phyloP scores from a whole-genome alignment of 2,329 filamentous ascomycete genomes.

The Colletotrichum godetiae region DNA sequence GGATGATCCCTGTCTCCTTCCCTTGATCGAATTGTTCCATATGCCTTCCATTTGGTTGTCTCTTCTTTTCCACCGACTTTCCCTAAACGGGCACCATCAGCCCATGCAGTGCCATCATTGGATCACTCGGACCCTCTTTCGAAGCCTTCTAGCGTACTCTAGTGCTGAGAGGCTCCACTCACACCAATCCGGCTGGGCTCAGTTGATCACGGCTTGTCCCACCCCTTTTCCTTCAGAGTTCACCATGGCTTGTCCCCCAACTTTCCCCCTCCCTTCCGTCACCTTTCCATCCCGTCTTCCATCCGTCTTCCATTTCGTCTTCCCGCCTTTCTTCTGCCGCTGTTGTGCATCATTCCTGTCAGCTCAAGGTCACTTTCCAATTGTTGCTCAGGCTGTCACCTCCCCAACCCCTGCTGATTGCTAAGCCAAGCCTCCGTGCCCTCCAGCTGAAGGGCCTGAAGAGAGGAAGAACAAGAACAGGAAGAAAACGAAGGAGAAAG shows the following conservation, averaged over 20 bases:
- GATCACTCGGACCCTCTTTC: background rate
- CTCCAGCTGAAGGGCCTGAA: background rate
- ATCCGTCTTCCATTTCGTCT: constrained; percentile 3
- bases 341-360: background rate
- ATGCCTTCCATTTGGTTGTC: constrained; percentile 15
- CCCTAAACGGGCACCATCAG: background rate
- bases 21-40: constrained; percentile 28
- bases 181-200: constrained; percentile 3
- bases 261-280: background rate
- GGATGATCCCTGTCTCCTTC: background rate
- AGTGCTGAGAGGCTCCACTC: background rate
- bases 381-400: background rate
- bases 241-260: background rate
- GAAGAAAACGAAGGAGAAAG: background rate
- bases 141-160: constrained; percentile 33
- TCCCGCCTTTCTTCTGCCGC: background rate
- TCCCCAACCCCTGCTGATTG: background rate
- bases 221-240: background rate
- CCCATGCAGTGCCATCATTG: constrained; percentile 8
- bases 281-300: constrained; percentile 14
- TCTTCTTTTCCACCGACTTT: background rate
- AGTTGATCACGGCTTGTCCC: background rate
- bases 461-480: background rate
- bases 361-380: background rate
- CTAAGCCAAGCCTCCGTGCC: background rate